phyloP scores from a whole-genome alignment of 1,139 yeast species.

The Diutina pseudorugosa region DNA sequence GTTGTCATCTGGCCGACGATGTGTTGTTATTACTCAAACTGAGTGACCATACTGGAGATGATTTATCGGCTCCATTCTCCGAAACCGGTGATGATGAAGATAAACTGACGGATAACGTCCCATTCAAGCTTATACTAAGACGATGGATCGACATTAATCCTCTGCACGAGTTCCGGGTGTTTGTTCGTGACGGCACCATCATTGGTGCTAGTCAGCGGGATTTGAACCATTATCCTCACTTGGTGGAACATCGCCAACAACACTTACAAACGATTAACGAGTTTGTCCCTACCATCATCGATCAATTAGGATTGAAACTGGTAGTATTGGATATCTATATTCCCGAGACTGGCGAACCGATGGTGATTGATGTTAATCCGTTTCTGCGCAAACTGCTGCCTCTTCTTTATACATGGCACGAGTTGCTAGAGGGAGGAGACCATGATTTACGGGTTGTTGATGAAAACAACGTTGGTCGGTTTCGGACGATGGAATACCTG shows the following conservation, averaged over 20 bases:
- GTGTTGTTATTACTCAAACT: conserved; percentile 71
- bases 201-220: conserved; percentile 81
- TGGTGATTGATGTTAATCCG: conserved; percentile 77
- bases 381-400: conserved; percentile 70
- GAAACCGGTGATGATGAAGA: conserved; percentile 22
- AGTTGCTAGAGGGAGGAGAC: conserved; percentile 28
- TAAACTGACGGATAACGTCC: conserved; percentile 10
- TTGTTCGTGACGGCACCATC: conserved; percentile 49
- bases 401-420: conserved; percentile 75
- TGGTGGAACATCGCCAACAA: conserved; percentile 33
- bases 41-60: conserved; percentile 81
- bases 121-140: conserved; percentile 59
- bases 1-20: conserved; percentile 61
- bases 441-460: conserved; percentile 49
- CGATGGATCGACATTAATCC: conserved; percentile 80
- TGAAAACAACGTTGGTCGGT: conserved; percentile 55
- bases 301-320: not conserved
- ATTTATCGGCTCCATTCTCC: conserved; percentile 55
- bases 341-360: conserved; percentile 60
- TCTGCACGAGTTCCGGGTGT: conserved; percentile 81
- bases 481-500: conserved; percentile 70
- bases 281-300: conserved; percentile 24
- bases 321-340: conserved; percentile 66
- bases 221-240: conserved; percentile 64
- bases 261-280: conserved; percentile 37